A percentile compares a stretch with the other conserved stretches of the same genome.
Evolutionary conservation across 805 yeast species (phyloP).

Genomic region (Saturnispora silvae): DNA sequence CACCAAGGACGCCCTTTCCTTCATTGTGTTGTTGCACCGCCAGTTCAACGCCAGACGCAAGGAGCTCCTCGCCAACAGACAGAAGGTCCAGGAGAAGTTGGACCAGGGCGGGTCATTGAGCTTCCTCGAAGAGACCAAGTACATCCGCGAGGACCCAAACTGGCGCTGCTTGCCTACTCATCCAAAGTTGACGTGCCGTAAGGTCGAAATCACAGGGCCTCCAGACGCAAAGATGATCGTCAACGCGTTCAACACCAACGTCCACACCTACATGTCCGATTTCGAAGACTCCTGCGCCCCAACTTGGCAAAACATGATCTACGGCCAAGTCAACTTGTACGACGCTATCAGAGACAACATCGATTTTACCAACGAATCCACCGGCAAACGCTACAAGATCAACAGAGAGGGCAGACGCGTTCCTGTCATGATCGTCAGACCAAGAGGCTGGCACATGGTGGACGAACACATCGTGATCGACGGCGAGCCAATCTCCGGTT

Average conservation of each 20-base stretch:
- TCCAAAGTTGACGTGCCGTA: slow-evolving; percentile 62
- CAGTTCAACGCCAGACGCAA: slow-evolving; percentile 55
- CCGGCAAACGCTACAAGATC: slow-evolving; percentile 31
- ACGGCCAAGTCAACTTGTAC: slow-evolving; percentile 70
- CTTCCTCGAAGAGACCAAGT: slow-evolving; percentile 57
- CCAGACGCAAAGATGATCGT: slow-evolving; percentile 77
- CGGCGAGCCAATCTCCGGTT: slow-evolving; percentile 69
- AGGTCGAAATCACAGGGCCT: slow-evolving; percentile 80
- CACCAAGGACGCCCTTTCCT: slow-evolving; percentile 50
- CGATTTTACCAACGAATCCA: slow-evolving; percentile 31
- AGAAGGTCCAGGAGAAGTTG: slow-evolving; percentile 45
- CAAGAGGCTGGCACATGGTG: slow-evolving; percentile 81
- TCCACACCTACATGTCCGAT: slow-evolving; percentile 79
- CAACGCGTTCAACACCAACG: slow-evolving; percentile 69
- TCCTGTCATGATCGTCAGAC: slow-evolving; percentile 75
- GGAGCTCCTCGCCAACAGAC: slow-evolving; percentile 50
- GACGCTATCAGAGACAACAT: slow-evolving; percentile 67
- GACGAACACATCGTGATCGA: slow-evolving; percentile 64
- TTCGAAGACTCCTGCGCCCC: slow-evolving; percentile 81
- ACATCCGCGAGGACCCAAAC: slow-evolving; percentile 58
- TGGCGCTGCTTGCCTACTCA: slow-evolving; percentile 73
- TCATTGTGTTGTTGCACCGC: slow-evolving; percentile 64
- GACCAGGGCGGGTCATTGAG: slow-evolving; percentile 54
- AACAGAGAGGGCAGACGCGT: slow-evolving; percentile 42
- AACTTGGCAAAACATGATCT: slow-evolving; percentile 70